Base-by-base conservation (phyloP, 352 stramenopile species). In the Phytophthora tubulina region DNA sequence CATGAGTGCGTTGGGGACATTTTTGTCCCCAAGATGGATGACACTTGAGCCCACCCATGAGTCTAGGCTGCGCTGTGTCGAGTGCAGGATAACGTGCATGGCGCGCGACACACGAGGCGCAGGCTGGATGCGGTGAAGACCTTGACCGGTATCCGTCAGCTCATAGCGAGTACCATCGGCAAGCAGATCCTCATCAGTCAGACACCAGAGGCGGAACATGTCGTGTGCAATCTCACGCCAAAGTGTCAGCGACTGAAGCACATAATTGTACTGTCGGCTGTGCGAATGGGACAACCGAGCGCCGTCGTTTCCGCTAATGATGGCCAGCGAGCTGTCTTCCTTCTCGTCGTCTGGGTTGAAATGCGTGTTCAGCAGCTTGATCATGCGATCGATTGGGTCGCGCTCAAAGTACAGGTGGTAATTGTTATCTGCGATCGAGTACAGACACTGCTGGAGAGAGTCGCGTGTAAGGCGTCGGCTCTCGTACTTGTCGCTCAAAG, bases 381-480 rank as follows among this genome's bases (percentile, higher is more conserved):
- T 98, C 82, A 98, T 98, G 39, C 96, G 95, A 72, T 99, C 96
- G 67, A 99, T 98, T 41, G 97, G 97, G 65, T 99, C 92, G 17
- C 96, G 94, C 75, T 99, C 98, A 67, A 96, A 98, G 79, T 99
- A 99, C 53, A 99, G 75, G 76, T 99, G 98, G 52, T 97, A 98
- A 73, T 98, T 97, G 81, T 99, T 99, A 80, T 99, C 97, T 30
- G 93, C 93, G 66, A 99, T 98, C 48, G 90, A 98, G 77, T 98
- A 99, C 9, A 99, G 84, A 69, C 96, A 99, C 59, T 97, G 90
- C 76, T 98, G 90, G 54, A 99, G 97, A 27, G 88, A 84, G 44
- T 98, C 96, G 30, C 78, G 76, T 42, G 77, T 79, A 58, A 93
- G 75, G 21, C 74, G 63, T 41, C 55, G 68, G 55, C 66, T 85